Base-by-base conservation (phyloP, 192 early-diverging fungal genomes). In the Paraglomus occultum region DNA sequence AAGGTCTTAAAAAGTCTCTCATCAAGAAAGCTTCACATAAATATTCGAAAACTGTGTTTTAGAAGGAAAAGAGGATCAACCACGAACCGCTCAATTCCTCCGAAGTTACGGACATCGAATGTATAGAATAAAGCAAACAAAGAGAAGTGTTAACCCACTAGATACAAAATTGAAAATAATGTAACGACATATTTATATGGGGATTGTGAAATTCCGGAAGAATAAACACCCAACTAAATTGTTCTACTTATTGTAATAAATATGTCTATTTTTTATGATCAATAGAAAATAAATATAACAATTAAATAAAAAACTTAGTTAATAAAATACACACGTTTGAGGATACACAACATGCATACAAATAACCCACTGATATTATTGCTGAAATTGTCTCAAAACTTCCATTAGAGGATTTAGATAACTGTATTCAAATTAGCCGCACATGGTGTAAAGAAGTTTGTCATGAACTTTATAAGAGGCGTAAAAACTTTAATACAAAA, bases 1-100 rank as follows among this genome's bases (percentile, higher is more conserved):
- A 64, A 48, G 62, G 62, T 49, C 62, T 64, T 64, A 64, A 64
- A 64, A 64, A 64, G 6, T 48, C 62, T 23, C 17, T 64, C 5
- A 64, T 64, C 62, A 64, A 64, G 62, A 64, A 23, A 64, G 62
- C 48, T 49, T 6, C 46, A 2, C 62, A 64, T 64, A 64, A 64
- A 64, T 64, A 64, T 64, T 64, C 62, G 47, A 64, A 17, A 45
- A 64, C 62, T 64, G 62, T 64, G 62, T 49, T 64, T 64, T 64
- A 49, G 62, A 64, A 18, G 62, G 62, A 18, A 64, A 64, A 64
- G 62, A 64, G 46, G 62, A 64, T 64, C 43, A 47, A 64, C 46
- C 62, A 22, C 3, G 46, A 64, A 64, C 62, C 15, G 62, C 62
- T 5, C 46, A 64, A 64, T 64, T 64, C 47, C 62, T 64, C 44